phyloP scores from a whole-genome alignment of 2,329 filamentous ascomycete genomes.

The Gnomoniopsis smithogilvyi region DNA sequence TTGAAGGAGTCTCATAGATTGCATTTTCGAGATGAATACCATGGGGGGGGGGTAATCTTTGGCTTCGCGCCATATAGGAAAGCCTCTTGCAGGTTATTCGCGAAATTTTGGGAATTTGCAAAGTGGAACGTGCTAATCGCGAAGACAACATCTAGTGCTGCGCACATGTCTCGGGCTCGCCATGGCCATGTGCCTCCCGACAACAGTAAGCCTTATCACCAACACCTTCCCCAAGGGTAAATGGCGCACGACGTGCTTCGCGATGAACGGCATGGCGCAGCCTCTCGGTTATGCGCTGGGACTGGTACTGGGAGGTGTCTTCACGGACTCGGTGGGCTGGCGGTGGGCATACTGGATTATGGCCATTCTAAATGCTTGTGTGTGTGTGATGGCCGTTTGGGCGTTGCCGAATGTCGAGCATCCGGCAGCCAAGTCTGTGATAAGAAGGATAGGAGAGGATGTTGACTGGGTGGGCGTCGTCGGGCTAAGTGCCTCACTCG shows the following conservation, averaged over 20 bases:
- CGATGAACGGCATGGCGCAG: slow-evolving; percentile 41
- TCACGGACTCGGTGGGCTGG: slow-evolving; percentile 47
- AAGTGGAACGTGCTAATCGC: no score
- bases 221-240: slow-evolving; percentile 33
- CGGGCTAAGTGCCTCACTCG: slow-evolving; percentile 42
- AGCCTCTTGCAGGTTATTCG: no score
- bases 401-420: slow-evolving; percentile 28
- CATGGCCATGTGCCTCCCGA: slow-evolving; percentile 36
- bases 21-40: no score
- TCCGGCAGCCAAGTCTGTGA: slow-evolving; percentile 25
- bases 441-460: slow-evolving; percentile 29
- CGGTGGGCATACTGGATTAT: slow-evolving; percentile 41
- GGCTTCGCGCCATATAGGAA: no score
- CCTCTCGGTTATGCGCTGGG: slow-evolving; percentile 47
- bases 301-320: slow-evolving; percentile 46
- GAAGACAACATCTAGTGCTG: no score
- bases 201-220: slow-evolving; percentile 34
- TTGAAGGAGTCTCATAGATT: no score
- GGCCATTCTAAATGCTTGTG: slow-evolving; percentile 32
- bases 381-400: slow-evolving; percentile 35
- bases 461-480: slow-evolving; percentile 53
- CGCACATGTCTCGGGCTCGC: slow-evolving; percentile 31
- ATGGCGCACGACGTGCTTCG: slow-evolving; percentile 39
- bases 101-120: no score
- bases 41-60: no score